Base-by-base conservation (phyloP, 148 eudicot species). In the Rhododendron ferrugineum region DNA sequence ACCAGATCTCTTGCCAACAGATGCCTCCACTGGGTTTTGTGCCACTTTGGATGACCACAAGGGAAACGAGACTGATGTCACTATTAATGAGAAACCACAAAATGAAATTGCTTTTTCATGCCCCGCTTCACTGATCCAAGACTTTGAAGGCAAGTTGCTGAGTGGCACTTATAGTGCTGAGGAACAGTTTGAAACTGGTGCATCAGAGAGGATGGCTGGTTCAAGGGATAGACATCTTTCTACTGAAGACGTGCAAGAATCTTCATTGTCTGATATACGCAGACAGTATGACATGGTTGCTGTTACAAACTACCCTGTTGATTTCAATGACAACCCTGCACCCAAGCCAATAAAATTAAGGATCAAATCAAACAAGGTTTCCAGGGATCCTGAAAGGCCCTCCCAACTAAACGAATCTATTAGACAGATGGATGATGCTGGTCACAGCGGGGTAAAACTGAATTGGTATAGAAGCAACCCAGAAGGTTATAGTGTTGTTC, bases 291-390 rank as follows among this genome's bases (percentile, higher is more conserved):
- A 72, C 84, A 42, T 54, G 60, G 54, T 46, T 56, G 72, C 20
- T 47, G 78, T 83, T 30, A 60, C 80, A 42, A 83, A 88, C 40
- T 34, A n/a, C 81, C 78, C 88, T 77, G 78, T 83, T 86, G 92
- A 78, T 76, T 52, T 77, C 83, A 88, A 85, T 85, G 92, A 87
- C 68, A 87, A 74, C 81, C 82, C 85, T 47, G 89, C 82, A 85
- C 84, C 88, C 86, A 90, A 84, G 85, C 85, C 84, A 72, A 91
- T 93, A 58, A 90, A 86, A 90, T 78, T 96, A 80, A 95, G 86
- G 81, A 91, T 96, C 49, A 94, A 86, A 87, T 89, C 94, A 32
- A 92, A 86, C 85, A 85, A 83, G 34, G 81, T 56, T 47, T 72
- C 72, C n/a, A 77, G 70, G 52, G 91, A 89, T 81, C 88, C 88